Evolutionary conservation across 2,329 filamentous ascomycete genomes (phyloP).

Genomic region (Neobulgaria alba): DNA sequence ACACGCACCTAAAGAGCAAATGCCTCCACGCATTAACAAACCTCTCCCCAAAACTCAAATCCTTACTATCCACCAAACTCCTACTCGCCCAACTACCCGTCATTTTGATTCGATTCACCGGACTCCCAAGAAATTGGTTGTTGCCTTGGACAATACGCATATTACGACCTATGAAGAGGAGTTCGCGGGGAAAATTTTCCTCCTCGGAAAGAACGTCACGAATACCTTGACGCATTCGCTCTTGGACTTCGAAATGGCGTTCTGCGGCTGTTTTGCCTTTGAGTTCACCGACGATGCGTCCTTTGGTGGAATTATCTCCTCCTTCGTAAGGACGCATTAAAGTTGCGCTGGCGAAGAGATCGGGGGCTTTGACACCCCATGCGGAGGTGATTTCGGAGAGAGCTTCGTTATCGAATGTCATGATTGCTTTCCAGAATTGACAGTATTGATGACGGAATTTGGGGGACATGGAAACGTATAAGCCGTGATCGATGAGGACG

Average conservation of each 20-base stretch:
- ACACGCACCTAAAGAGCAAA: conserved; percentile 69
- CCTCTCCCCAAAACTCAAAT: conserved; percentile 53
- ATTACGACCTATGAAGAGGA: conserved; percentile 66
- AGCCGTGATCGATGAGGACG: conserved; percentile 91
- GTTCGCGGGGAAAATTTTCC: conserved; percentile 59
- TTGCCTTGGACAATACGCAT: conserved; percentile 67
- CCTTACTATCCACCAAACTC: conserved; percentile 67
- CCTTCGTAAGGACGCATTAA: conserved; percentile 86
- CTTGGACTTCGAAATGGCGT: conserved; percentile 68
- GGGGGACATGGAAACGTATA: conserved; percentile 86
- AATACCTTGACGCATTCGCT: conserved; percentile 55
- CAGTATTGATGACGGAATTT: conserved; percentile 80
- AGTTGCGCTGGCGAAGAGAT: conserved; percentile 86
- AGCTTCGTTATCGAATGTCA: conserved; percentile 85
- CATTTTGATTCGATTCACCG: conserved; percentile 82
- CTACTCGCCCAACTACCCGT: conserved; percentile 84
- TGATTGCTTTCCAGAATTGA: conserved; percentile 84
- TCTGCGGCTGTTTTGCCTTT: conserved; percentile 46
- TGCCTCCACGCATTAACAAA: conserved; percentile 66
- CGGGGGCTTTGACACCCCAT: conserved; percentile 85
- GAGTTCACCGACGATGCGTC: conserved; percentile 45
- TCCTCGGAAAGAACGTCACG: conserved; percentile 60
- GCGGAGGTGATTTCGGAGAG: conserved; percentile 61
- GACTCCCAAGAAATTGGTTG: conserved; percentile 64
- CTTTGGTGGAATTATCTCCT: conserved; percentile 62